A percentile compares a stretch with the other conserved stretches of the same genome.
Evolutionary conservation across 2,329 filamentous ascomycete genomes (phyloP).

Genomic region (Raffaelea deltoideospora): DNA sequence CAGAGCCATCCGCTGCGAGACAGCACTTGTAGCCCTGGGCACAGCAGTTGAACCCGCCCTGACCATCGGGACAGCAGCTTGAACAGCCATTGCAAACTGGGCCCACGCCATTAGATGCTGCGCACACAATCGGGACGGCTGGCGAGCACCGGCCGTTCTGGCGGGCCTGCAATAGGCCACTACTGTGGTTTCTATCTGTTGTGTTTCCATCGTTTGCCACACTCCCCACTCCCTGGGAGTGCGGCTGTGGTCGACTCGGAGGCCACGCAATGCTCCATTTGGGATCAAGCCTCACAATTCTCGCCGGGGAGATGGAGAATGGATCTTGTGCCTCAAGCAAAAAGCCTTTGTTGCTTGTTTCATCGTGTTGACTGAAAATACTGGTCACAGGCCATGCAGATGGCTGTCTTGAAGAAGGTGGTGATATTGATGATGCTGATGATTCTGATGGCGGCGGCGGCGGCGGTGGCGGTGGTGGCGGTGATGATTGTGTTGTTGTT

Average conservation of each 20-base stretch:
- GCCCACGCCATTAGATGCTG: slow-evolving; percentile 3
- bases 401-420: too few species aligned
- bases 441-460: too few species aligned
- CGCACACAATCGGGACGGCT: slow-evolving; percentile 1
- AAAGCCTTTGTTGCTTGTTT: too few species aligned
- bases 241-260: too few species aligned
- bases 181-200: not conserved
- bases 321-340: too few species aligned
- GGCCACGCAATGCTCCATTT: not conserved
- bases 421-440: too few species aligned
- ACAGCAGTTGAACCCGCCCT: slow-evolving; percentile 4
- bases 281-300: too few species aligned
- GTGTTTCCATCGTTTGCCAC: too few species aligned
- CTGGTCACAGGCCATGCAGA: too few species aligned
- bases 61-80: slow-evolving; percentile 6
- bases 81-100: slow-evolving; percentile 5
- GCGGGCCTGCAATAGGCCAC: not conserved
- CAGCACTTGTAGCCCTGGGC: slow-evolving; percentile 2
- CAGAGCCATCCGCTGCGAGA: not conserved
- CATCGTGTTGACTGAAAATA: not conserved
- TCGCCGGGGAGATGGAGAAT: too few species aligned
- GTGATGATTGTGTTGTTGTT: not conserved
- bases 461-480: not conserved
- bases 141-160: slow-evolving; percentile 1
- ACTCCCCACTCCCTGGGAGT: too few species aligned